Conservation (phyloP, 306 rosid species). For the Trifolium fragiferum region DNA sequence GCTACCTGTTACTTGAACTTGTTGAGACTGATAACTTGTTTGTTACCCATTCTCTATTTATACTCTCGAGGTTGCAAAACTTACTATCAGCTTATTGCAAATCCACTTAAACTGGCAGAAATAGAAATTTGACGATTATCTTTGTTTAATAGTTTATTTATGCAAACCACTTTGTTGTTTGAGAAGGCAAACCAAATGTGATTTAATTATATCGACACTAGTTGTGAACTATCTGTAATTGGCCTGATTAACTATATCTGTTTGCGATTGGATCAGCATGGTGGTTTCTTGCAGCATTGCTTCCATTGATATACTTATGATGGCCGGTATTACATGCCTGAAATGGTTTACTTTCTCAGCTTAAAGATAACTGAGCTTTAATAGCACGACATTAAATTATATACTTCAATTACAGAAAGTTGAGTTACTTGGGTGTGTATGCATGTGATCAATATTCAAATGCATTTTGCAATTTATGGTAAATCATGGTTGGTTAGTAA, state of each 20-base stretch:
- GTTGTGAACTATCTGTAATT: too few relatives aligned
- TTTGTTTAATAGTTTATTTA: neutral
- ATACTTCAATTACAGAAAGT: neutral
- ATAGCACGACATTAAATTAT: too few relatives aligned
- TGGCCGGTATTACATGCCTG: neutral
- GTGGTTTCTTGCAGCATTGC: neutral
- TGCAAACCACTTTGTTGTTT: neutral
- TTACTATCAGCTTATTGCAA: neutral
- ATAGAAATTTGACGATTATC: neutral
- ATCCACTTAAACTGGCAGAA: neutral
- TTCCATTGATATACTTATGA: neutral
- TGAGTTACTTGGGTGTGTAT: neutral
- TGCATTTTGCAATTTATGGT: too few relatives aligned
- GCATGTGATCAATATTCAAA: neutral
- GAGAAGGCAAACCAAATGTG: neutral
- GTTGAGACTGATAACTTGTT: neutral
- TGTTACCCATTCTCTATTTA: neutral
- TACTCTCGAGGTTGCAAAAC: neutral
- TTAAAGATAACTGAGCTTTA: neutral
- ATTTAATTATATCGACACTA: too few relatives aligned
- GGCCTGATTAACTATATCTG: neutral
- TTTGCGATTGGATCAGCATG: neutral
- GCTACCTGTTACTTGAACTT: neutral
- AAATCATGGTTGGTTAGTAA: too few relatives aligned
- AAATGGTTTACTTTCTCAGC: neutral